Evolutionary conservation across 2,329 filamentous ascomycete genomes (phyloP), one percentile per base, ranked within the genome.

Genomic region (Alternaria dauci): DNA sequence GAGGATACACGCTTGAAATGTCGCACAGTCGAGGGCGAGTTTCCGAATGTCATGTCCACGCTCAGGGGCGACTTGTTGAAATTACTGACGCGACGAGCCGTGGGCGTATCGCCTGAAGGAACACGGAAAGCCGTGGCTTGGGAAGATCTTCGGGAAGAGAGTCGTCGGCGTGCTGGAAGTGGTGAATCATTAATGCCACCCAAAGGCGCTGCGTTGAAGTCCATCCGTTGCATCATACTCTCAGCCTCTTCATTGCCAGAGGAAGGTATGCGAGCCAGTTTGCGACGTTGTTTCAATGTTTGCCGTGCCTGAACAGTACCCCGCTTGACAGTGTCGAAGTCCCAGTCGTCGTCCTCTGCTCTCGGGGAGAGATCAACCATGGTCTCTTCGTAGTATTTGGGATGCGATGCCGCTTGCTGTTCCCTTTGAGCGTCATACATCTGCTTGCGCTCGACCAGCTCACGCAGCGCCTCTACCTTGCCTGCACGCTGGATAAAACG

Each of bases 351-450:
- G 16, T 91, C 85, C 5, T 93, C 89, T 38, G 87, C 83, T 67
- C 84, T 88, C 2, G 87, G 84, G 2, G 86, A 84, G 55, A 96
- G 86, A 8, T 87, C 89, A 69, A 90, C 87, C 50, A 98, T 83
- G 3, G 94, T 97, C 81, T 98, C 94, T 71, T 97, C 94, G 79
- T 98, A 98, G 79, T 94, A 96, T 71, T 91, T 91, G 1, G 90
- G 86, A 71, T 92, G 90, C 58, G 86, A 87, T 4, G 60, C 65
- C 16, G 65, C 61, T 52, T 87, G 67, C 51, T 74, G 87, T 58
- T 88, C 85, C 62, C 87, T 89, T 65, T 89, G 88, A 44, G 89
- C 90, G 75, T 97, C 93, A 82, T 87, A 96, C 76, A 91, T 88
- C 72, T 94, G 91, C 73, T 90, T 91, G 63, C 92, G 89, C 70